phyloP scores from a whole-genome alignment of 441 rosid species.

The Theobroma grandiflorum region DNA sequence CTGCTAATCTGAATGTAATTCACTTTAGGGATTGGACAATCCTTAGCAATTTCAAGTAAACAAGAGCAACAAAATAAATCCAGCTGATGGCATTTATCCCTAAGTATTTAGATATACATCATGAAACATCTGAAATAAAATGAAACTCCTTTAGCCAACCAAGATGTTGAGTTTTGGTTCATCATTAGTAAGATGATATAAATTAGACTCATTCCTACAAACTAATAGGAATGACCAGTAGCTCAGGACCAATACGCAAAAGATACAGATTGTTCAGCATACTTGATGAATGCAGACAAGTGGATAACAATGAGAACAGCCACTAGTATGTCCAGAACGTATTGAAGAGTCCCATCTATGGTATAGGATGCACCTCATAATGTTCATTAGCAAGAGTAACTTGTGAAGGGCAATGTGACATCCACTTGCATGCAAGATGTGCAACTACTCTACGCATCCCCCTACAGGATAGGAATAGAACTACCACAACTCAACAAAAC shows the following conservation, averaged over 20 bases:
- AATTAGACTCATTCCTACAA: background rate
- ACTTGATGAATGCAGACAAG: background rate
- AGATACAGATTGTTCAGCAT: background rate
- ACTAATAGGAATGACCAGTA: background rate
- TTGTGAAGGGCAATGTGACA: background rate
- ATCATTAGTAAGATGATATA: background rate
- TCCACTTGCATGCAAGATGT: background rate
- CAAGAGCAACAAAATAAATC: background rate
- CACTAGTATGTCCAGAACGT: background rate
- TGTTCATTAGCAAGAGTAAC: background rate
- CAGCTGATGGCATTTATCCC: background rate
- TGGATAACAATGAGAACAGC: background rate
- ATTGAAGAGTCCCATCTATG: background rate
- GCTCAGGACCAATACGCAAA: background rate
- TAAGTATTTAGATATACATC: background rate
- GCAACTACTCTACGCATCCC: background rate
- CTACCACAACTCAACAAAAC: background rate
- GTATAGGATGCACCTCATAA: background rate
- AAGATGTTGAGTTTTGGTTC: background rate
- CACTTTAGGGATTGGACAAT: background rate
- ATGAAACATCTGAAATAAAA: background rate
- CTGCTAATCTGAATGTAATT: background rate
- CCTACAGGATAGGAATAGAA: background rate
- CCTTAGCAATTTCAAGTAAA: background rate
- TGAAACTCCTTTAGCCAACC: background rate